Evolutionary conservation across 805 yeast genomes (phyloP), one percentile per base, ranked within the genome.

Genomic region (Metschnikowia similis): DNA sequence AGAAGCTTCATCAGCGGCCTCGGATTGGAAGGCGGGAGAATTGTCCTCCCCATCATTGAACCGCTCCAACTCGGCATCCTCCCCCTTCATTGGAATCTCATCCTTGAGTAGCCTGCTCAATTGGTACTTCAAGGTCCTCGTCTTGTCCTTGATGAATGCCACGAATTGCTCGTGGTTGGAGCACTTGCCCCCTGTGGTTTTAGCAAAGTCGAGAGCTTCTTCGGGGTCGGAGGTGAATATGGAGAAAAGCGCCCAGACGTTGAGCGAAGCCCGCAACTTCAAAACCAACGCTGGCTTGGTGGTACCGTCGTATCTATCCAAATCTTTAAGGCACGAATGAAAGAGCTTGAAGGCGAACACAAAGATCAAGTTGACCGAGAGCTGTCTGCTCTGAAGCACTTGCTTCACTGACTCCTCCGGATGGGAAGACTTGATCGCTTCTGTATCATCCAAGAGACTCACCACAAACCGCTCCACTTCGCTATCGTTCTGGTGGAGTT

Each of bases 371-470:
- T 56, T 54, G 41, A 55, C 75, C 52, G 77, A 69, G 4, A 83
- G 74, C 9, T 74, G 77, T 53, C 82, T 83, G 56, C 85, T 88
- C 28, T 67, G 67, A 16, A 91, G 67, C 10, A 89, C 73, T 14
- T 75, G 79, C 36, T 59, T 64, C 2, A 80, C 57, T 17, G 70
- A 62, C 6, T 69, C 78, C 47, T 71, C 72, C 4, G 67, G 69
- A 4, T 66, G 67, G 10, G 71, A 58, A 27, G 73, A 68, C 59
- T 83, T 84, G 51, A 76, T 68, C 1, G 57, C 51, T 62, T 94
- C 99, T 35, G 94, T 81, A 2, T 78, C 79, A 60, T 86, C 95
- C 48, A 92, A 67, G 41, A 94, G 67, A 2, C 64, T 60, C 42
- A 84, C 69, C 0, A 92, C 88, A 56, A 80, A 81, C 1, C 57